Evolutionary conservation across 1,284 basidiomycete genomes (phyloP).

Genomic region (Apiotrichum porosum): DNA sequence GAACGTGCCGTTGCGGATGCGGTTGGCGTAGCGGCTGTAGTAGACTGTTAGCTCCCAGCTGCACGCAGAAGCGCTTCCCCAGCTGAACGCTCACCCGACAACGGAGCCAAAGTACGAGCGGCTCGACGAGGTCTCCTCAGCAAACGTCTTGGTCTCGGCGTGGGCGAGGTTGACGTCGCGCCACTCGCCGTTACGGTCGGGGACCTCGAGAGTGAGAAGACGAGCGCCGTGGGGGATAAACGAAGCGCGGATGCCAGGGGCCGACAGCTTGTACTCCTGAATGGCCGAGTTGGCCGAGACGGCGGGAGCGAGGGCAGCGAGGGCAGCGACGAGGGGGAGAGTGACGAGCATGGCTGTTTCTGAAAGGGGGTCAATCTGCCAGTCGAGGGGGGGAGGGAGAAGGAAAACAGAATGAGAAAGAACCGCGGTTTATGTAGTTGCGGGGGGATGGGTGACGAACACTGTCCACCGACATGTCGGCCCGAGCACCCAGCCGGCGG

Average conservation of each 20-base stretch:
- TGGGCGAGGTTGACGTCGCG: slow-evolving; percentile 34
- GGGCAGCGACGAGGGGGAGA: too few relatives aligned
- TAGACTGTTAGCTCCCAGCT: background rate
- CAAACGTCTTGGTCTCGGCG: slow-evolving; percentile 17
- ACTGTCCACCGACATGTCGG: too few relatives aligned
- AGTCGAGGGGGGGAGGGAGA: too few relatives aligned
- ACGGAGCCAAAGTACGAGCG: slow-evolving; percentile 30
- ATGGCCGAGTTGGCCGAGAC: slow-evolving; percentile 5
- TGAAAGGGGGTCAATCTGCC: too few relatives aligned
- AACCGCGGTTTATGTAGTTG: too few relatives aligned
- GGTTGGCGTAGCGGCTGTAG: slow-evolving; percentile 33
- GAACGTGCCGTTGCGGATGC: slow-evolving; percentile 34
- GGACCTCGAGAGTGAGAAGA: slow-evolving; percentile 29
- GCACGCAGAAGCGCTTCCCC: background rate
- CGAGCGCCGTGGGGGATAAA: slow-evolving; percentile 34
- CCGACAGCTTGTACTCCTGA: slow-evolving; percentile 22
- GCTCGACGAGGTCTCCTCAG: slow-evolving; percentile 22
- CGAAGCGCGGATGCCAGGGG: slow-evolving; percentile 32
- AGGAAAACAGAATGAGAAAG: too few relatives aligned
- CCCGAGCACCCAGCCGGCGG: too few relatives aligned
- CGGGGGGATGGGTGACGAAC: too few relatives aligned
- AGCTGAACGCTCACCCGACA: slow-evolving; percentile 27
- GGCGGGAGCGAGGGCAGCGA: background rate
- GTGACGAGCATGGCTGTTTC: too few relatives aligned
- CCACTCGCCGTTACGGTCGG: slow-evolving; percentile 20